These are phyloP conservation scores for Rhizoclosmatium sp. DNA, from an alignment of 192 early-diverging fungal species.

Conservation along the genomic window DNA sequence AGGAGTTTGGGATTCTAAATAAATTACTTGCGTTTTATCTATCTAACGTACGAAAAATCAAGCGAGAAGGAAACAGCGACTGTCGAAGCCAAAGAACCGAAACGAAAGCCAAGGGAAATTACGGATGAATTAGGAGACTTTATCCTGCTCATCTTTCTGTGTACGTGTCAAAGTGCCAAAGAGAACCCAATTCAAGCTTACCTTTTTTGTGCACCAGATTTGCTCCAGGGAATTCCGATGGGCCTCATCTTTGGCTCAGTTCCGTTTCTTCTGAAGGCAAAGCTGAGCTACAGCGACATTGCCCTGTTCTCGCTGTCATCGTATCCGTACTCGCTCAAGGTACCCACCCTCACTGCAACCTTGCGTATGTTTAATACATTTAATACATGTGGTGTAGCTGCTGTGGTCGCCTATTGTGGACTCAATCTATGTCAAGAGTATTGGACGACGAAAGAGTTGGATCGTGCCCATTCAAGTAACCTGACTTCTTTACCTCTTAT, in stretches of 20 bases:
- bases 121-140: slow-evolving; percentile 56
- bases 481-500: background rate
- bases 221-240: slow-evolving; percentile 95
- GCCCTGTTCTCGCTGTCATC: slow-evolving; percentile 93
- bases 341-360: background rate
- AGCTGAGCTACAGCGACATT: slow-evolving; percentile 90
- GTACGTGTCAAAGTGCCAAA: slow-evolving; percentile 42
- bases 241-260: slow-evolving; percentile 91
- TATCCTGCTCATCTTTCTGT: slow-evolving; percentile 60
- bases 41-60: background rate
- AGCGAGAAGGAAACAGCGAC: no score
- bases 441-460: slow-evolving; percentile 97
- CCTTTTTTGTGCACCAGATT: slow-evolving; percentile 50
- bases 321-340: slow-evolving; percentile 97
- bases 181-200: background rate
- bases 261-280: slow-evolving; percentile 93
- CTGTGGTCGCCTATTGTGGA: slow-evolving; percentile 99
- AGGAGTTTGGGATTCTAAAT: background rate
- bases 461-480: slow-evolving; percentile 92
- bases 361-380: background rate
- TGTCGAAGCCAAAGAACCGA: background rate
- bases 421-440: slow-evolving; percentile 76
- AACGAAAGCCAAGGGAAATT: slow-evolving; percentile 9
- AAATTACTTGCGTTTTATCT: background rate
- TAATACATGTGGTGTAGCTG: slow-evolving; percentile 49